A percentile compares a stretch with the other conserved stretches of the same genome.
These are phyloP conservation scores for Xylaria venustula DNA, from an alignment of 495 filamentous ascomycete species.

Conservation along the genomic window DNA sequence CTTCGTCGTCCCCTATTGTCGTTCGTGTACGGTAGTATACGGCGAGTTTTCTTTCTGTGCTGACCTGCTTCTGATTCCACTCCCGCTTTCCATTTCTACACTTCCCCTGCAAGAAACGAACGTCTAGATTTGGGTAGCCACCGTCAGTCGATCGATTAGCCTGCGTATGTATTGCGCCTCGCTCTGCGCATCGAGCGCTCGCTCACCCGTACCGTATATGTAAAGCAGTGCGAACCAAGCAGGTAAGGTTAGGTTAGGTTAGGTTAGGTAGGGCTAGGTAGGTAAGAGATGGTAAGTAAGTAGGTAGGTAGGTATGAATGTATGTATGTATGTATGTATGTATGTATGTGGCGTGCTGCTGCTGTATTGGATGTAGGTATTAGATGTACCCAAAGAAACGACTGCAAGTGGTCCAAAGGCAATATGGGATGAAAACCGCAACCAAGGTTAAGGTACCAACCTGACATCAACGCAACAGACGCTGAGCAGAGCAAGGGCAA, in stretches of 20 bases:
- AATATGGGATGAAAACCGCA: background rate
- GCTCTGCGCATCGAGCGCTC: background rate
- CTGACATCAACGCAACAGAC: background rate
- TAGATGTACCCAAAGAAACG: background rate
- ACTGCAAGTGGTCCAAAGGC: background rate
- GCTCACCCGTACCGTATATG: conserved; percentile 2
- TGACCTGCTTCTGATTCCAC: background rate
- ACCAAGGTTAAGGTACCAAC: too few relatives aligned
- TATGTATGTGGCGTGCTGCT: background rate
- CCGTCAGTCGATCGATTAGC: background rate
- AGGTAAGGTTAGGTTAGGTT: too few relatives aligned
- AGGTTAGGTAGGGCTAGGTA: background rate
- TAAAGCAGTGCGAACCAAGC: background rate
- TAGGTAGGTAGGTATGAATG: background rate
- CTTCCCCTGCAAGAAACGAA: background rate
- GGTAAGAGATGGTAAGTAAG: too few relatives aligned
- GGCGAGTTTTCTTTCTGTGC: background rate
- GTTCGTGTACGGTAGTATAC: background rate
- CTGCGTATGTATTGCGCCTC: background rate
- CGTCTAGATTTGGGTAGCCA: background rate
- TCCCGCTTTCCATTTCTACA: background rate
- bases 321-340: too few relatives aligned
- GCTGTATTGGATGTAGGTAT: background rate
- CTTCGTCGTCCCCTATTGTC: background rate
- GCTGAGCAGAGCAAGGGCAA: background rate